These are phyloP conservation scores for Aspergillus versicolor DNA, from an alignment of 2,329 filamentous ascomycete genomes.

Conservation along the genomic window DNA sequence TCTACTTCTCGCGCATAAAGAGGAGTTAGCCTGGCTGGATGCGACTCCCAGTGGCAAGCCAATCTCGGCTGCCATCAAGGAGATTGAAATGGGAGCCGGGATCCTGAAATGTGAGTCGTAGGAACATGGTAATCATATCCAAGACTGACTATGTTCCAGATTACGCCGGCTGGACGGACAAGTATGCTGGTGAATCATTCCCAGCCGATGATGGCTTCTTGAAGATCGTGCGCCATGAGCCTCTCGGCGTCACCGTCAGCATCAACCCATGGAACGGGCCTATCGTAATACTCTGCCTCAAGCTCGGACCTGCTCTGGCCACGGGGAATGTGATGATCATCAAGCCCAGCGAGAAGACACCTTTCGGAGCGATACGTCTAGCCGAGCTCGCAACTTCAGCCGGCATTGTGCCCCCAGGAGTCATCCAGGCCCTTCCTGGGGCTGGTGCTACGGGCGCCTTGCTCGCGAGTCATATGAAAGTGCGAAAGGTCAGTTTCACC, in stretches of 20 bases:
- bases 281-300: not conserved
- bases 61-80: constrained; percentile 20
- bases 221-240: constrained; percentile 18
- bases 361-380: constrained; percentile 50
- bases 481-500: constrained; percentile 37
- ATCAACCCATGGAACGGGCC: constrained; percentile 21
- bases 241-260: constrained; percentile 18
- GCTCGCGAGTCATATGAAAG: constrained; percentile 28
- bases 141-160: no score
- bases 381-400: constrained; percentile 45
- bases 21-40: no score
- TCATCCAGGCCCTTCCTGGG: constrained; percentile 59
- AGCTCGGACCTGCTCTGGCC: constrained; percentile 35
- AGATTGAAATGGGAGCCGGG: no score
- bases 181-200: constrained; percentile 19
- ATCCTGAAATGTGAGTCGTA: no score
- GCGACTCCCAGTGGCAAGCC: no score
- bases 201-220: constrained; percentile 17
- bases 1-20: no score
- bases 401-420: constrained; percentile 54
- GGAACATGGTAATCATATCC: no score
- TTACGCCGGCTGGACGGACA: constrained; percentile 15
- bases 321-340: constrained; percentile 68
- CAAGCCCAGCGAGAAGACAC: constrained; percentile 64
- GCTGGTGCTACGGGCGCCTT: constrained; percentile 57